A percentile compares a stretch with the other conserved stretches of the same genome.
These are phyloP conservation scores for Crataegus laevigata DNA, from an alignment of 306 rosid species.

Conservation along the genomic window DNA sequence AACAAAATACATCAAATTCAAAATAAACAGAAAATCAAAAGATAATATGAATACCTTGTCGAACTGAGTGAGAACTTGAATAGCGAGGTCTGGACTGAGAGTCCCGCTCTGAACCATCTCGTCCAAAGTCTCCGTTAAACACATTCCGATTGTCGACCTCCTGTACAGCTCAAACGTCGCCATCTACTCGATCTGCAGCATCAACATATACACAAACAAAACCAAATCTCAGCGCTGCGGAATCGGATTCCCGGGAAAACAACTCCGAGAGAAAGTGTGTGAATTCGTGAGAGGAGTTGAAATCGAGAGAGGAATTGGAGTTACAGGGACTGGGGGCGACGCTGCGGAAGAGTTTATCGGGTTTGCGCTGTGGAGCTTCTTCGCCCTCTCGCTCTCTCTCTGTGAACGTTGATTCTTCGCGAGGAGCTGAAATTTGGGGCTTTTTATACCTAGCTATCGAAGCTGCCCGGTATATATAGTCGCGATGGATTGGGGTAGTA, in stretches of 20 bases:
- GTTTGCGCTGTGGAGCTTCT: not conserved
- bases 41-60: constrained; percentile 53
- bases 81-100: constrained; percentile 87
- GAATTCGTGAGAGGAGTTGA: not conserved
- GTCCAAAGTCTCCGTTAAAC: constrained; percentile 82
- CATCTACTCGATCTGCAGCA: constrained; percentile 57
- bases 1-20: not conserved
- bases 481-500: constrained; percentile 8
- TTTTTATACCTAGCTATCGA: constrained; percentile 74
- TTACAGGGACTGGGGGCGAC: constrained; percentile 16
- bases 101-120: constrained; percentile 88
- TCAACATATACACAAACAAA: not conserved
- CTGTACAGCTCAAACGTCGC: constrained; percentile 90
- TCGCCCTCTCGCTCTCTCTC: too few species aligned
- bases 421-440: constrained; percentile 66
- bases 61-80: constrained; percentile 91
- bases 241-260: not conserved
- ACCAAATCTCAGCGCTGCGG: not conserved
- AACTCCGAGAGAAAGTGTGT: not conserved
- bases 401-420: constrained; percentile 35
- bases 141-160: constrained; percentile 85
- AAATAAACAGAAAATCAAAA: not conserved
- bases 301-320: not conserved
- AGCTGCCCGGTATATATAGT: constrained; percentile 61
- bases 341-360: constrained; percentile 1